Base-by-base conservation (phyloP, 805 yeast genomes). In the Candida railenensis region DNA sequence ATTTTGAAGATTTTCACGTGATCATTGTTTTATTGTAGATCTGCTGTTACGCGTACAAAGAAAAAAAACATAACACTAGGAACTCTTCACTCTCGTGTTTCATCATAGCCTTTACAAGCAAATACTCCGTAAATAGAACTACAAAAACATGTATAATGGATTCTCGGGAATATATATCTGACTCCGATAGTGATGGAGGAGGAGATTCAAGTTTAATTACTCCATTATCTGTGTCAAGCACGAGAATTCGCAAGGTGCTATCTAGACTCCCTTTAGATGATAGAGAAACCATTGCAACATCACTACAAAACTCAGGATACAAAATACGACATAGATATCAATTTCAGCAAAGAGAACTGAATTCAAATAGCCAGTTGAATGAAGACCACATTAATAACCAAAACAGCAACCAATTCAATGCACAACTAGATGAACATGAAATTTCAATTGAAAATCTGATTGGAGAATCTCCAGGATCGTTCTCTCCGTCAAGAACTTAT, bases 131-230 rank as follows among this genome's bases (percentile, higher is more conserved):
- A 34, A 15, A 34, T 18, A 34, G 9, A 34, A 18, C 5, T 12
- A 15, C 5, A 5, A 25, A 11, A 25, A 25, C 22, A 20, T 21
- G 19, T 4, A 37, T 5, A 37, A 37, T 37, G 40, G 40, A 20
- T 19, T n/a, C n/a, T 12, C 15, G n/a, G 18, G 43, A 40, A 8
- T 32, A 40, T 19, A 40, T 40, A 15, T 40, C 43, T 18, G 43
- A 40, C 43, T 40, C 43, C 12, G 43, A 40, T n/a, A 25, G 43
- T 20, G 34, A 40, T 36, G 22, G 43, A 16, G 43, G 19, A 4
- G 32, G 32, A 8, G 7, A 20, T n/a, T 37, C 30, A 30, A 16
- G 4, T 9, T 37, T 37, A 16, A 30, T 40, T 7, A 20, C 9
- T 20, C 43, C 43, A 12, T 18, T n/a, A 18, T 5, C 36, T 14